Conservation (phyloP, 192 early-diverging fungal genomes). For the Gorgonomyces haynaldii region DNA sequence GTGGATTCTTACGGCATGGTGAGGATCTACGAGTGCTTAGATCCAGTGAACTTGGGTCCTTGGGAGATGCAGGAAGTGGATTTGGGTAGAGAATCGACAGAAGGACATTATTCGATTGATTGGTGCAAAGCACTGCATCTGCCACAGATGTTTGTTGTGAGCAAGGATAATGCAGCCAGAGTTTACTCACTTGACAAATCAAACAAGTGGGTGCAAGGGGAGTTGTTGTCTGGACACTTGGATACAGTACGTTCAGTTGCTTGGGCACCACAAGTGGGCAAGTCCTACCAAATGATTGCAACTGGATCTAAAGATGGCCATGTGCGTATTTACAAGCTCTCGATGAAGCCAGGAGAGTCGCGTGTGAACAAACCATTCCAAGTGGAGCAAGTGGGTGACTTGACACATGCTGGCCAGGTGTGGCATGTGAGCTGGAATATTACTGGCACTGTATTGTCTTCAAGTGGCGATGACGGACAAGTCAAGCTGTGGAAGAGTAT, state of each 20-base stretch:
- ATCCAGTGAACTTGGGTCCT: conserved; percentile 42
- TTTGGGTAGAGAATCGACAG: conserved; percentile 54
- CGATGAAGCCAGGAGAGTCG: conserved; percentile 21
- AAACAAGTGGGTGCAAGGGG: conserved; percentile 57
- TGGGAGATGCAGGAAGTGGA: conserved; percentile 27
- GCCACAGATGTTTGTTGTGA: conserved; percentile 71
- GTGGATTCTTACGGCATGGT: conserved; percentile 43
- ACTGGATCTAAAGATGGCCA: conserved; percentile 65
- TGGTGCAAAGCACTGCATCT: conserved; percentile 80
- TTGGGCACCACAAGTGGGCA: background rate
- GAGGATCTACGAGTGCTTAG: conserved; percentile 77
- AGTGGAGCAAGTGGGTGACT: conserved; percentile 42
- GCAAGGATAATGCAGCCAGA: conserved; percentile 64
- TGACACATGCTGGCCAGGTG: conserved; percentile 49
- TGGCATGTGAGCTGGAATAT: conserved; percentile 84
- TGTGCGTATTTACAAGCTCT: conserved; percentile 67
- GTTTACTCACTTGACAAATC: conserved; percentile 21
- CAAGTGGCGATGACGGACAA: conserved; percentile 72
- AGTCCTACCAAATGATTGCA: conserved; percentile 71
- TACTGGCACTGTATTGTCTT: conserved; percentile 65
- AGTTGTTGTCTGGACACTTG: conserved; percentile 51
- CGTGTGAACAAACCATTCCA: conserved; percentile 25
- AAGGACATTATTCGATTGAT: conserved; percentile 68
- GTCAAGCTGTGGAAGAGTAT: conserved; percentile 73
- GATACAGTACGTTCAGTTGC: conserved; percentile 26